These are phyloP conservation scores for Batkoa obscura DNA, from an alignment of 371 early-diverging fungal species.

Conservation along the genomic window DNA sequence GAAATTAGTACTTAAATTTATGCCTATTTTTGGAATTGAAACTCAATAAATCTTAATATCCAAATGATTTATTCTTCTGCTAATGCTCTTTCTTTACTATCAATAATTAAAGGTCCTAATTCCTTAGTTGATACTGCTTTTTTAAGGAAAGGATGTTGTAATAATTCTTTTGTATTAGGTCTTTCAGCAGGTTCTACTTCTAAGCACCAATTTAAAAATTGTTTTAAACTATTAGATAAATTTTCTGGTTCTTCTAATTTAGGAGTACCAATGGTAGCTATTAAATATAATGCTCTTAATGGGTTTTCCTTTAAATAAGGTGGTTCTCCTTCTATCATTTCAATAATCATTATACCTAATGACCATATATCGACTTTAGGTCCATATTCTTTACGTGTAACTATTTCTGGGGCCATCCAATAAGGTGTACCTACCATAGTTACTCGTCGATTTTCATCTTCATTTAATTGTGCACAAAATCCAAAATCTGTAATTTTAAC, in stretches of 20 bases:
- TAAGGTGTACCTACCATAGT: slow-evolving; percentile 76
- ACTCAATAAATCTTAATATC: no score
- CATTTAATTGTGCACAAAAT: slow-evolving; percentile 65
- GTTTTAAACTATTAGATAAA: slow-evolving; percentile 27
- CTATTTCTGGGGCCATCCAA: slow-evolving; percentile 87
- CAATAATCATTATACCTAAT: slow-evolving; percentile 55
- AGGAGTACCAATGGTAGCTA: slow-evolving; percentile 41
- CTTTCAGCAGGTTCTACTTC: slow-evolving; percentile 20
- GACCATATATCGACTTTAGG: slow-evolving; percentile 87
- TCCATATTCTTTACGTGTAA: slow-evolving; percentile 72
- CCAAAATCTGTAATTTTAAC: slow-evolving; percentile 76
- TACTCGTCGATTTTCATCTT: slow-evolving; percentile 39
- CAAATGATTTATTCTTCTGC: neutral
- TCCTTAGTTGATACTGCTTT: slow-evolving; percentile 11
- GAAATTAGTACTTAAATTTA: no score
- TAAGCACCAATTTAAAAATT: slow-evolving; percentile 27
- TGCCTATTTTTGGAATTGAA: no score
- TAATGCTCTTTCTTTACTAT: neutral
- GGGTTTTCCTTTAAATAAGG: slow-evolving; percentile 5
- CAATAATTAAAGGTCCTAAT: neutral
- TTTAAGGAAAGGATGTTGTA: slow-evolving; percentile 17
- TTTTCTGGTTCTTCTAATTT: slow-evolving; percentile 23
- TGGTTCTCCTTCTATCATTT: slow-evolving; percentile 11
- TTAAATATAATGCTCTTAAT: slow-evolving; percentile 26
- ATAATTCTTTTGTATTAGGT: slow-evolving; percentile 21